phyloP scores from a whole-genome alignment of 495 filamentous ascomycete genomes.

The Aspergillus taichungensis region DNA sequence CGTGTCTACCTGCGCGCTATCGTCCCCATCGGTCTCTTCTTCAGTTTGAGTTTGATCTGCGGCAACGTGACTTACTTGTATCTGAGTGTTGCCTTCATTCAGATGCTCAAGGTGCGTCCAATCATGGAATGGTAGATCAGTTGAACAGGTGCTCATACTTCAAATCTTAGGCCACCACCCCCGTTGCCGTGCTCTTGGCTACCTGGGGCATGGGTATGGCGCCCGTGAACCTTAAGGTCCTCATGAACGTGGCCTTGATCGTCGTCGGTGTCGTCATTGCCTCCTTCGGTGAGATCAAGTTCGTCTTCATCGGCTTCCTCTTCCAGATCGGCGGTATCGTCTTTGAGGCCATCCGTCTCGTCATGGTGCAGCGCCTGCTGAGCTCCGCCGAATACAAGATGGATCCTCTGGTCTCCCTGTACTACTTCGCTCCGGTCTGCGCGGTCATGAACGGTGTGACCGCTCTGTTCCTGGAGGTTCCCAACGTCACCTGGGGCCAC shows the following conservation, averaged over 20 bases:
- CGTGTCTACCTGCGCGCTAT: conserved; percentile 84
- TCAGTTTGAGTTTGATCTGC: conserved; percentile 89
- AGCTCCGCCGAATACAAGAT: conserved; percentile 93
- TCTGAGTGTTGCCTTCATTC: conserved; percentile 89
- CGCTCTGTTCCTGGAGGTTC: conserved; percentile 70
- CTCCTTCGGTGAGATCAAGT: conserved; percentile 87
- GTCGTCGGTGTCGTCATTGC: conserved; percentile 86
- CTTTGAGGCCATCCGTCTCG: conserved; percentile 85
- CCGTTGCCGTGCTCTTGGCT: conserved; percentile 77
- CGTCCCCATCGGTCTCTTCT: conserved; percentile 87
- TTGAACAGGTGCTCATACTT: conserved; percentile 4
- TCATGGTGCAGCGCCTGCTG: conserved; percentile 84
- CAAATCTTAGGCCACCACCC: conserved; percentile 64
- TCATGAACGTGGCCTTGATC: conserved; percentile 80
- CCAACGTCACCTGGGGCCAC: conserved; percentile 59
- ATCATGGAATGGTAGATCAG: neutral
- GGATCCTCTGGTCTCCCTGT: conserved; percentile 91
- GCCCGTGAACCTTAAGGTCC: conserved; percentile 65
- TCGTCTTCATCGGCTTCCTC: conserved; percentile 76
- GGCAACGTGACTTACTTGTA: conserved; percentile 90
- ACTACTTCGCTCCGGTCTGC: conserved; percentile 93
- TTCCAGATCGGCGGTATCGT: conserved; percentile 77
- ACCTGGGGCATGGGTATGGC: conserved; percentile 77
- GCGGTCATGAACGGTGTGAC: conserved; percentile 79
- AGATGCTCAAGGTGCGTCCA: conserved; percentile 81